Base-by-base conservation (phyloP, 306 rosid species). In the Pterocarpus macrocarpus region DNA sequence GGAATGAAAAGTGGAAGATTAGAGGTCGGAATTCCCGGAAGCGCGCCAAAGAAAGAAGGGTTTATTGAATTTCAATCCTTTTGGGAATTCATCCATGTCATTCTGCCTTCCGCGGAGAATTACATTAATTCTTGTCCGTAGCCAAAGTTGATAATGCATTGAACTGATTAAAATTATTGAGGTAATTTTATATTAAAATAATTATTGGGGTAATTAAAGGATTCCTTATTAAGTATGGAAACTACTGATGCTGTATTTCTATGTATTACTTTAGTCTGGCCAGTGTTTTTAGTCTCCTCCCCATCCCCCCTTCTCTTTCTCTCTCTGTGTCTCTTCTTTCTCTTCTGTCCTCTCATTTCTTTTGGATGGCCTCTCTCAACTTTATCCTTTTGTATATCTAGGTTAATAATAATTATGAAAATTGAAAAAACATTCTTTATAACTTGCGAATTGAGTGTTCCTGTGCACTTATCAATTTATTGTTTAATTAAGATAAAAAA, bases 1-100 rank as follows among this genome's bases (percentile, higher is more conserved):
- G 95, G 35, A 93, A 93, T 79, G 81, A 83, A 3, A 95, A 89
- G 50, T 95, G 99, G 98, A 95, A 93, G 89, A 93, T 81, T 36
- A 86, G 84, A 64, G 92, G 95, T 59, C 76, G 52, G 47, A 80
- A 76, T 67, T 69, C 98, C 28, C 71, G 52, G 70, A 90, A 87
- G 83, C 87, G 95, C 16, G 92, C 95, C 14, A 95, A 95, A 81
- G 89, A 90, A 80, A 90, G 93, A 83, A 82, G 98, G 62, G 72
- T 57, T 47, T 83, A 58, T 84, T 67, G 66, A 57, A 52, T 69
- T 64, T 62, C 32, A 63, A 5, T 8, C 73, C 64, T 34, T 45
- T 16, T 35, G 22, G 57, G 16, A 50, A 41, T 14, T 65, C 50
- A 39, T 65, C 45, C 33, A 8, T 36, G 49, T 7, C 14, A 38